Base-by-base conservation (phyloP, 2,329 filamentous ascomycete genomes). In the Dactylonectria estremocensis region DNA sequence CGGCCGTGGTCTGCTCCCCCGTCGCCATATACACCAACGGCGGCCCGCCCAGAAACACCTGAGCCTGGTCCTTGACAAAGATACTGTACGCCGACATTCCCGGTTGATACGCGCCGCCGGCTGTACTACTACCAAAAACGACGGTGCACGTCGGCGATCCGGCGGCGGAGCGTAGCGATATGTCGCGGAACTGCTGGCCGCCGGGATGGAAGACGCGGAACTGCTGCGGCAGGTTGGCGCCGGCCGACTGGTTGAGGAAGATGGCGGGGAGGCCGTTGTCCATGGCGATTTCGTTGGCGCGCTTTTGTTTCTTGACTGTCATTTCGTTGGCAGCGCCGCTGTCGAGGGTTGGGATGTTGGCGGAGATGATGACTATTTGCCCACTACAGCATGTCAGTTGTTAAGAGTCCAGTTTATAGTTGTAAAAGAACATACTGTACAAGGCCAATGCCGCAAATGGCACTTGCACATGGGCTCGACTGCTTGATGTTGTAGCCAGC, bases 1-100 rank as follows among this genome's bases (percentile, higher is more conserved):
- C 83, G 0, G 83, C 81, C 1, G 74, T 80, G 18, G 82, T 78
- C 0, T 80, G 68, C 57, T 85, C 83, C 2, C 83, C 83, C 0
- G 83, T 85, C 0, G 83, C 83, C 83, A 84, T 84, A 64, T 84
- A 83, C 1, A 85, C 83, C 9, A 85, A 74, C 0, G 83, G 83
- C 0, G 83, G 83, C 0, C 83, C 83, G 5, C 79, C 83, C 1
- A 85, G 76, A 55, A 84, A 85, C 0, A 80, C 82, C 61, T 85
- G 83, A 0, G 81, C 83, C 66, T 85, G 82, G n/a, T 80, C 76
- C 49, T 83, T 33, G 1, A 67, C 73, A 43, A 77, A 72, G 7
- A 77, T 84, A 77, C 81, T 83, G 58, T 84, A 83, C 62, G 75
- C 74, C 1, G 82, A 74, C 22, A 74, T 40, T 0, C 67, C 72